These are phyloP conservation scores for Nothophoma quercina DNA, from an alignment of 2,329 filamentous ascomycete genomes.

Conservation along the genomic window DNA sequence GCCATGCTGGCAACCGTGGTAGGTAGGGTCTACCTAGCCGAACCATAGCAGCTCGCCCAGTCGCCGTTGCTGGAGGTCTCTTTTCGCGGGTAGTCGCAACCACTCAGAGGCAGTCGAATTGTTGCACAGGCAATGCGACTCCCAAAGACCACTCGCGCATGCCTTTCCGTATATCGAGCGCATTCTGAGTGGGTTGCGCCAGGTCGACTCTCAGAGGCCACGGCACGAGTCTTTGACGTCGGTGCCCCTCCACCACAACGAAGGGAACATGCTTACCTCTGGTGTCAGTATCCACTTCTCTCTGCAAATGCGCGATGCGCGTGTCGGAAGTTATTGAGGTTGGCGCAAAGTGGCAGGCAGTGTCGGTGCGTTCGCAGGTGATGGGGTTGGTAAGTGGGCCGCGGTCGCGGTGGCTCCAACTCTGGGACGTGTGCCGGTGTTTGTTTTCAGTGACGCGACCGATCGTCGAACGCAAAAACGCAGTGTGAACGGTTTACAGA, in stretches of 20 bases:
- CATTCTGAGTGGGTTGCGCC: constrained; percentile 4
- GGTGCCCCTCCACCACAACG: constrained; percentile 12
- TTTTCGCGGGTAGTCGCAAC: constrained; percentile 6
- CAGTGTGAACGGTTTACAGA: background rate
- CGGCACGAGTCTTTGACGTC: constrained; percentile 9
- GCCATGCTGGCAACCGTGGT: constrained; percentile 11
- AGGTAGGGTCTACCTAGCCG: constrained; percentile 6
- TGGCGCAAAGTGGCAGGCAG: constrained; percentile 20
- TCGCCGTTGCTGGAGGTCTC: constrained; percentile 12
- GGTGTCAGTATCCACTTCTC: background rate
- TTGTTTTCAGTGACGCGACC: constrained; percentile 23
- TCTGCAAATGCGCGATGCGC: constrained; percentile 7
- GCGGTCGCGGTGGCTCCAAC: constrained; percentile 13
- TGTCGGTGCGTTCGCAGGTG: constrained; percentile 20
- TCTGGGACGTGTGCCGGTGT: constrained; percentile 15
- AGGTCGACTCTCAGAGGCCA: constrained; percentile 2
- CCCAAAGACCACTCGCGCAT: background rate
- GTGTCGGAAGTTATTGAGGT: constrained; percentile 9
- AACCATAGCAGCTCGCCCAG: constrained; percentile 14
- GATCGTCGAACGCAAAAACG: constrained; percentile 12
- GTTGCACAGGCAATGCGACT: constrained; percentile 6
- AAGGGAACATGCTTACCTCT: constrained; percentile 15
- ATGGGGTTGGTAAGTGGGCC: constrained; percentile 23
- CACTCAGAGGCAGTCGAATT: background rate
- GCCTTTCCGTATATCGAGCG: background rate